phyloP scores from a whole-genome alignment of 148 eudicot genomes.

The Rheum nobile region DNA sequence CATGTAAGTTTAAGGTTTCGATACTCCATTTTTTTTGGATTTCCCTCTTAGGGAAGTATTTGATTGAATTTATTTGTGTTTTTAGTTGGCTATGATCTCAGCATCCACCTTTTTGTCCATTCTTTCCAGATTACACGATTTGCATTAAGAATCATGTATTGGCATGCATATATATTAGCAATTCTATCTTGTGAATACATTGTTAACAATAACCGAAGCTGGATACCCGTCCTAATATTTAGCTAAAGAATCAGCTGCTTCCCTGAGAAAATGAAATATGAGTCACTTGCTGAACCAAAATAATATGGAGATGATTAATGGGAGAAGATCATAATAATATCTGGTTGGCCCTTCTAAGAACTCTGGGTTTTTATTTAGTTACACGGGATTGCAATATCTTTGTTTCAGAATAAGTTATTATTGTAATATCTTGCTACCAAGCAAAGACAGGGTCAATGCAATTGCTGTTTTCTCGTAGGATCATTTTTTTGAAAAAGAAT shows the following conservation, averaged over 20 bases:
- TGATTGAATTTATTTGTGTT: neutral
- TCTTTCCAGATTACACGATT: neutral
- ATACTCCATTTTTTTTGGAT: neutral
- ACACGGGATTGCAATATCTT: too few species aligned
- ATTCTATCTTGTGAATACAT: neutral
- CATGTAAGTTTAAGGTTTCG: constrained; percentile 54
- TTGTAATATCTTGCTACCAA: neutral
- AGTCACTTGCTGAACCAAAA: neutral
- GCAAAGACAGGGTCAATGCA: neutral
- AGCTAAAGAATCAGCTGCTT: neutral
- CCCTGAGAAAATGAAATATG: neutral
- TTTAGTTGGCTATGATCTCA: neutral
- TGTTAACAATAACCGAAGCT: neutral
- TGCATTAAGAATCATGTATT: neutral
- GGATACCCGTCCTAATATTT: neutral
- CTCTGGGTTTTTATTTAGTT: too few species aligned
- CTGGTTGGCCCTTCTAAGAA: neutral
- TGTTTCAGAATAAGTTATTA: neutral
- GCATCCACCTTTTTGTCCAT: neutral
- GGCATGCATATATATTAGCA: neutral
- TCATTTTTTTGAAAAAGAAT: neutral
- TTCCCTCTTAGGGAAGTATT: neutral
- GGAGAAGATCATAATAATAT: neutral
- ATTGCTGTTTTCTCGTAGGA: neutral
- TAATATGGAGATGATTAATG: neutral